These are phyloP conservation scores for Cystobasidium onofrii DNA, from an alignment of 768 basidiomycete species.

Conservation along the genomic window DNA sequence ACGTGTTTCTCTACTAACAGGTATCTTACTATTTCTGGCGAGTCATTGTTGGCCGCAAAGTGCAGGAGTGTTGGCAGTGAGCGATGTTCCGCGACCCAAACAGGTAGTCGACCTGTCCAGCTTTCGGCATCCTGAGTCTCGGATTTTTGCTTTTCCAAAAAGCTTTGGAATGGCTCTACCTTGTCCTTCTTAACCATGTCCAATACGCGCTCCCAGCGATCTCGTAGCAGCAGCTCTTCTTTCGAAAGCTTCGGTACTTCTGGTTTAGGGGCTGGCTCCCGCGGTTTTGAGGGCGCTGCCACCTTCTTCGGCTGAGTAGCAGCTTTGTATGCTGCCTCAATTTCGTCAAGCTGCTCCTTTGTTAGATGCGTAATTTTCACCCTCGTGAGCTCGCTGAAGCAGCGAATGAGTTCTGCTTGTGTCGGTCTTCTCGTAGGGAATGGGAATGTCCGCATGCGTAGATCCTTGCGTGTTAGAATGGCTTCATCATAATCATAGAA, in stretches of 20 bases:
- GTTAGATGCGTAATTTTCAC: constrained; percentile 80
- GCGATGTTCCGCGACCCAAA: constrained; percentile 53
- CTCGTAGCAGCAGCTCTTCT: constrained; percentile 69
- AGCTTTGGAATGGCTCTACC: constrained; percentile 66
- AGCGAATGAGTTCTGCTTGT: constrained; percentile 76
- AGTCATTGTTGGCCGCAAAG: constrained; percentile 61
- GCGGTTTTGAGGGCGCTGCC: constrained; percentile 39
- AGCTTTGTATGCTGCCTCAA: constrained; percentile 82
- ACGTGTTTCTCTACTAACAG: constrained; percentile 66
- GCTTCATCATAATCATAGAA: constrained; percentile 84
- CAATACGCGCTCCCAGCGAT: constrained; percentile 72
- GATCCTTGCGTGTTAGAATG: constrained; percentile 58
- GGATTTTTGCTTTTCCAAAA: constrained; percentile 66
- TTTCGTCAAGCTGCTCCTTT: constrained; percentile 68
- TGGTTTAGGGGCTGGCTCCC: constrained; percentile 42
- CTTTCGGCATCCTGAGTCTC: constrained; percentile 36
- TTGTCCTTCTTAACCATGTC: constrained; percentile 86
- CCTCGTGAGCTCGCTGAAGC: constrained; percentile 72
- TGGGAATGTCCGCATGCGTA: constrained; percentile 76
- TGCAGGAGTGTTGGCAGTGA: constrained; percentile 60
- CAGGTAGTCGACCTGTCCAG: constrained; percentile 61
- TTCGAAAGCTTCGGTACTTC: constrained; percentile 60
- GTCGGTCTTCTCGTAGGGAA: constrained; percentile 98
- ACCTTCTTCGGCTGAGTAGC: constrained; percentile 48
- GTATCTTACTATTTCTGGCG: constrained; percentile 68